Evolutionary conservation across 2,329 filamentous ascomycete species (phyloP).

Genomic region (Grosmannia clavigera): DNA sequence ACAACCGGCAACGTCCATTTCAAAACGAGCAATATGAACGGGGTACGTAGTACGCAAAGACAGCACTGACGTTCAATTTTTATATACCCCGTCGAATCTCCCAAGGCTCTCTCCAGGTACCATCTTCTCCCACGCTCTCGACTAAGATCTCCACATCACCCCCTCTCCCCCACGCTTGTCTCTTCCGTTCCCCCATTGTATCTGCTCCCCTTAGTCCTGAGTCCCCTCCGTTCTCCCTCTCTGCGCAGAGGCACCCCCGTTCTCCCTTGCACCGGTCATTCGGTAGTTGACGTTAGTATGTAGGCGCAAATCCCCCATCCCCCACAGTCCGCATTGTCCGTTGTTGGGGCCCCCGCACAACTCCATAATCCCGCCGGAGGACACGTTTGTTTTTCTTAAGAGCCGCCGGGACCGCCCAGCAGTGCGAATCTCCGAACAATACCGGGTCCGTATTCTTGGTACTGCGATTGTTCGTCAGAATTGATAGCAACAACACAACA

Average conservation of each 20-base stretch:
- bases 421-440: constrained; percentile 92
- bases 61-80: background rate
- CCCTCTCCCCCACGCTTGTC: background rate
- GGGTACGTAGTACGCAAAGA: background rate
- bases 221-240: background rate
- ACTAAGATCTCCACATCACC: background rate
- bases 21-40: background rate
- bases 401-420: constrained; percentile 79
- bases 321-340: background rate
- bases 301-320: background rate
- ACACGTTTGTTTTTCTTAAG: constrained; percentile 27
- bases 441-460: constrained; percentile 90
- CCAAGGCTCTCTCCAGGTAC: background rate
- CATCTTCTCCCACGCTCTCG: background rate
- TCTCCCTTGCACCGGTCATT: background rate
- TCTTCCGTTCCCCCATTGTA: background rate
- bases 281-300: background rate
- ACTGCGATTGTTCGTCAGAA: constrained; percentile 34
- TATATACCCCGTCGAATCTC: background rate
- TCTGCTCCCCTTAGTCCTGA: background rate
- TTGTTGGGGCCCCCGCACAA: background rate
- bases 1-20: background rate
- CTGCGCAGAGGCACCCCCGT: background rate
- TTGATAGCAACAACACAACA: background rate
- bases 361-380: background rate